Evolutionary conservation across 768 basidiomycete species (phyloP).

Genomic region (Boletus subcaerulescens): DNA sequence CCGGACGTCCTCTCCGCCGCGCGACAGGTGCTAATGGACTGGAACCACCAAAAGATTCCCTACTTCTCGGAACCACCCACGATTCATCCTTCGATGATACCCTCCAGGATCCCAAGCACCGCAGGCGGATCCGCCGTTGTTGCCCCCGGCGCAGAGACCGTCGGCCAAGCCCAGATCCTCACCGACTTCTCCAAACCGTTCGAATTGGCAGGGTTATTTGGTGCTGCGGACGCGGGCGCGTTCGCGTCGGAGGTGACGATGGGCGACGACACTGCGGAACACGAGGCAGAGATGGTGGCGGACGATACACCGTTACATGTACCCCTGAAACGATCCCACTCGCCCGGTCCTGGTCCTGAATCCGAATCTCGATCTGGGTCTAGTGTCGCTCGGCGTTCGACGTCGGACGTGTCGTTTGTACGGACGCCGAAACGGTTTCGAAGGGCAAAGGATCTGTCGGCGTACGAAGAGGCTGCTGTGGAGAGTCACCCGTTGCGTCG

Average conservation of each 20-base stretch:
- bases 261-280: constrained; percentile 39
- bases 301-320: constrained; percentile 36
- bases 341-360: constrained; percentile 2
- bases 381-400: neutral
- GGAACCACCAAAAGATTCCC: constrained; percentile 95
- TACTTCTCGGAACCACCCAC: constrained; percentile 81
- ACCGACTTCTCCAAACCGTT: constrained; percentile 73
- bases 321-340: constrained; percentile 27
- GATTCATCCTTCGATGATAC: constrained; percentile 74
- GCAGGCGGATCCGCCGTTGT: constrained; percentile 41
- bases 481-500: constrained; percentile 49
- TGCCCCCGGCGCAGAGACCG: constrained; percentile 73
- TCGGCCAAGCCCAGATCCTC: constrained; percentile 80
- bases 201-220: constrained; percentile 76
- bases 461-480: constrained; percentile 50
- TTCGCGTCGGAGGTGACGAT: constrained; percentile 47
- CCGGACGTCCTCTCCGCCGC: constrained; percentile 85
- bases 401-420: neutral
- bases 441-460: constrained; percentile 50
- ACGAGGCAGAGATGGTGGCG: constrained; percentile 37
- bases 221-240: constrained; percentile 77
- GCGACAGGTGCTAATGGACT: constrained; percentile 80
- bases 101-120: constrained; percentile 34
- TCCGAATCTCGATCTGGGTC: neutral
- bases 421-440: constrained; percentile 58